Evolutionary conservation across 371 early-diverging fungal genomes (phyloP).

Genomic region (Mucor mucedo): DNA sequence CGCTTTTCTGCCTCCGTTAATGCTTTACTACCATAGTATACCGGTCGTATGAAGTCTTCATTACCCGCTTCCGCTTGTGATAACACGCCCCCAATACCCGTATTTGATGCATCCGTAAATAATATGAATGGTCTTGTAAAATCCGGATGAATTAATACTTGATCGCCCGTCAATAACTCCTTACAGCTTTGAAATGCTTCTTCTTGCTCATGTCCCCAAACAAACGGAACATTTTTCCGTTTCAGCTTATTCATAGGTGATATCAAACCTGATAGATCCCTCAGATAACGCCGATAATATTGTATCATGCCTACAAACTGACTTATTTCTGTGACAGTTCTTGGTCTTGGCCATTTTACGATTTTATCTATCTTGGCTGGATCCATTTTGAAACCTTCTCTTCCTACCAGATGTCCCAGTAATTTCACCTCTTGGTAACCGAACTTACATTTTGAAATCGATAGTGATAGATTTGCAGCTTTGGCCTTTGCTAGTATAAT

Average conservation of each 20-base stretch:
- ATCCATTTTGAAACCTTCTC: neutral
- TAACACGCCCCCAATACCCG: too few relatives aligned
- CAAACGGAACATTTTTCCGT: too few relatives aligned
- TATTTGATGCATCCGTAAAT: conserved; percentile 10
- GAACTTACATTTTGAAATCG: neutral
- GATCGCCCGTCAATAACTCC: neutral
- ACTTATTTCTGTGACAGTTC: neutral
- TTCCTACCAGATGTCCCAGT: conserved; percentile 3
- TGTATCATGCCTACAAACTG: neutral
- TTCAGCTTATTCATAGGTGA: too few relatives aligned
- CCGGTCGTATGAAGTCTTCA: neutral
- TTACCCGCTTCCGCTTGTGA: neutral
- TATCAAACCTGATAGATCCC: neutral
- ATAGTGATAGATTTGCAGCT: neutral
- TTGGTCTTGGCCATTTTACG: neutral
- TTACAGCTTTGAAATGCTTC: too few relatives aligned
- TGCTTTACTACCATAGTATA: conserved; percentile 3
- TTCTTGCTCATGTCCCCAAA: too few relatives aligned
- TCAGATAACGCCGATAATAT: conserved; percentile 1
- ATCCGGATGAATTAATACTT: conserved; percentile 1
- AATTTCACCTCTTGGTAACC: neutral
- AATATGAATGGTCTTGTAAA: neutral
- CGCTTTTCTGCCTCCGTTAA: conserved; percentile 5
- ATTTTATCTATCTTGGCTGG: conserved; percentile 4
- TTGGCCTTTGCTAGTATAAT: neutral